phyloP scores from a whole-genome alignment of 257 asterid genomes.

The Nicotiana knightiana region DNA sequence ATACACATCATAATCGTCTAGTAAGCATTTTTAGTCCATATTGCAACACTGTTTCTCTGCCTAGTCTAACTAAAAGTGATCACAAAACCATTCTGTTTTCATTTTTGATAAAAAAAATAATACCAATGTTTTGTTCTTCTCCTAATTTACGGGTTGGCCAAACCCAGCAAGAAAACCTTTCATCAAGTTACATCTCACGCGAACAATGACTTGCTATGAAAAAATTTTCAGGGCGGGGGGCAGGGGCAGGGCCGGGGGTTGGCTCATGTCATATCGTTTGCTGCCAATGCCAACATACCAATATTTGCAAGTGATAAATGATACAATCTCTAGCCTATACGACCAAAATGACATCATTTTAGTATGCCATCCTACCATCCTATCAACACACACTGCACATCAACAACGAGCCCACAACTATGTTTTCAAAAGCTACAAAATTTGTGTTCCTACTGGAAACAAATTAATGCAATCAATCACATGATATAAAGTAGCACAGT shows the following conservation, averaged over 20 bases:
- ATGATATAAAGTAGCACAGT: neutral
- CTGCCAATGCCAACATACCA: neutral
- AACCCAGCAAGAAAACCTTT: neutral
- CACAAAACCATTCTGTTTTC: neutral
- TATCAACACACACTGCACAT: neutral
- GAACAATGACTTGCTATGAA: neutral
- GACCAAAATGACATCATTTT: neutral
- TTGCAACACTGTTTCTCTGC: neutral
- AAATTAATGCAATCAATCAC: neutral
- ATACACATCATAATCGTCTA: neutral
- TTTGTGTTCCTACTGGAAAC: neutral
- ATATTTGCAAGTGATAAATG: neutral
- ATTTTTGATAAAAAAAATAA: neutral
- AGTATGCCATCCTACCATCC: too few relatives aligned
- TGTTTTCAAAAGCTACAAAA: neutral
- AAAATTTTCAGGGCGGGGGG: neutral
- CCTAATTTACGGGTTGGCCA: neutral
- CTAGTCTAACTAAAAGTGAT: too few relatives aligned
- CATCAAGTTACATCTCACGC: neutral
- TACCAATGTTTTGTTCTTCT: neutral
- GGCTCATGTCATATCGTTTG: neutral
- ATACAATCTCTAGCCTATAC: neutral
- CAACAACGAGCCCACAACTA: neutral
- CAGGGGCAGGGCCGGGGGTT: neutral
- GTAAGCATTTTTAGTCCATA: neutral